These are phyloP conservation scores for Pseudogymnoascus sp. DNA, from an alignment of 2,329 filamentous ascomycete genomes.

Conservation along the genomic window DNA sequence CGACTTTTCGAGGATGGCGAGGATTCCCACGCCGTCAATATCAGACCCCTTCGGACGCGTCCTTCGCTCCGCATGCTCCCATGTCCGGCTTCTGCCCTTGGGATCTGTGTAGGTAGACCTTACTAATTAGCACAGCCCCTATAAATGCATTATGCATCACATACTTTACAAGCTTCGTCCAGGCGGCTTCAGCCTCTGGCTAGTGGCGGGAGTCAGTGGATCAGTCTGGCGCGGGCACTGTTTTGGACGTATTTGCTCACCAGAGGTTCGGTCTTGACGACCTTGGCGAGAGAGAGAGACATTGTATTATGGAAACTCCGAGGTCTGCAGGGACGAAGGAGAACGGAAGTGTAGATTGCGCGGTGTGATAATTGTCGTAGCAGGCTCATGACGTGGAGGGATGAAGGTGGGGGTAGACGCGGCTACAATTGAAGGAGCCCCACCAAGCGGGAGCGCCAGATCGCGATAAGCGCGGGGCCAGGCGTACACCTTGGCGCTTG, in stretches of 20 bases:
- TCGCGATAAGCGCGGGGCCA: not conserved
- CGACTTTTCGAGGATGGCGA: conserved; percentile 55
- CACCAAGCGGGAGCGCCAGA: not conserved
- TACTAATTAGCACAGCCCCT: not conserved
- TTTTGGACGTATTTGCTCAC: conserved; percentile 26
- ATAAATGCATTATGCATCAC: conserved; percentile 14
- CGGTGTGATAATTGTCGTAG: not conserved
- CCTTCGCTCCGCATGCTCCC: conserved; percentile 66
- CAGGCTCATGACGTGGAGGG: not conserved
- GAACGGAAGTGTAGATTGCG: not conserved
- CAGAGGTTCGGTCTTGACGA: conserved; percentile 37
- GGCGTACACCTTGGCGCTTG: not conserved
- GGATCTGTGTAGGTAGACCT: conserved; percentile 59
- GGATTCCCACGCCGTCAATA: conserved; percentile 66
- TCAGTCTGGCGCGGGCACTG: not conserved
- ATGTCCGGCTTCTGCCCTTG: conserved; percentile 48
- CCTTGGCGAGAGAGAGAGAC: conserved; percentile 36
- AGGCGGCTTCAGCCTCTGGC: conserved; percentile 40
- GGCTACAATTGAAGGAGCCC: not conserved
- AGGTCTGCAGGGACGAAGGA: not conserved
- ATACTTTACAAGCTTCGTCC: conserved; percentile 53
- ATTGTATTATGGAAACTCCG: conserved; percentile 23
- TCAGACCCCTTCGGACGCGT: conserved; percentile 53
- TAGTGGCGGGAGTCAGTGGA: conserved; percentile 8
- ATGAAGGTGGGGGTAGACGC: not conserved